These are phyloP conservation scores for Trichoderma citrinoviride DNA, from an alignment of 2,329 filamentous ascomycete genomes.

Conservation along the genomic window DNA sequence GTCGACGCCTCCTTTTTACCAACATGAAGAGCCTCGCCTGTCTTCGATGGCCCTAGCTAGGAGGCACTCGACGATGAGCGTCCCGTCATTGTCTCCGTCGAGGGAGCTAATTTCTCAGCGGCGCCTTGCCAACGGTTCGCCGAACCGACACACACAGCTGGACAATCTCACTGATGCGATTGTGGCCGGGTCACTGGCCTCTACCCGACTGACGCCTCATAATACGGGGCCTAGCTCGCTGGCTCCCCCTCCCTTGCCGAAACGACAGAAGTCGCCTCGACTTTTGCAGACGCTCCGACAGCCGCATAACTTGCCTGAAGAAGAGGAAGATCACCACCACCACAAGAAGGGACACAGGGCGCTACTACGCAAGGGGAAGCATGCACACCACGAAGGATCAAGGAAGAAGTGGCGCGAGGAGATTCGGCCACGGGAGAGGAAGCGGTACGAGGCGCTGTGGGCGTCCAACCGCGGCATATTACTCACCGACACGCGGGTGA, in stretches of 20 bases:
- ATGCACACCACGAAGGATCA: conserved; percentile 73
- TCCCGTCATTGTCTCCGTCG: conserved; percentile 36
- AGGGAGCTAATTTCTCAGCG: conserved; percentile 34
- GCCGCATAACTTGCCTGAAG: conserved; percentile 47
- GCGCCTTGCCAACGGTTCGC: conserved; percentile 31
- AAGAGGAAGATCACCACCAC: conserved; percentile 53
- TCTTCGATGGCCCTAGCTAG: conserved; percentile 22
- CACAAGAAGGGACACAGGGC: conserved; percentile 50
- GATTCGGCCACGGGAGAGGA: conserved; percentile 69
- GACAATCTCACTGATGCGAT: conserved; percentile 71
- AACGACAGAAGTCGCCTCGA: conserved; percentile 48
- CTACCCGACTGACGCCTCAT: conserved; percentile 51
- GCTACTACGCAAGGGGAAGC: conserved; percentile 56
- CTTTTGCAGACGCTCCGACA: conserved; percentile 67
- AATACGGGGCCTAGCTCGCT: conserved; percentile 38
- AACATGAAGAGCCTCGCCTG: conserved; percentile 18
- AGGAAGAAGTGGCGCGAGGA: conserved; percentile 74
- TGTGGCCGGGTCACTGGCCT: conserved; percentile 70
- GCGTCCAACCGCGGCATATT: conserved; percentile 71
- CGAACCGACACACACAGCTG: conserved; percentile 50
- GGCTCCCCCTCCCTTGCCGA: conserved; percentile 36
- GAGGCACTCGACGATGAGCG: conserved; percentile 28
- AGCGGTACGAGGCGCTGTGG: conserved; percentile 81
- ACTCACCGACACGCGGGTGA: conserved; percentile 30
- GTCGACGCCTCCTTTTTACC: neutral